Evolutionary conservation across 495 filamentous ascomycete species (phyloP).

Genomic region (Neohortaea acidophila): DNA sequence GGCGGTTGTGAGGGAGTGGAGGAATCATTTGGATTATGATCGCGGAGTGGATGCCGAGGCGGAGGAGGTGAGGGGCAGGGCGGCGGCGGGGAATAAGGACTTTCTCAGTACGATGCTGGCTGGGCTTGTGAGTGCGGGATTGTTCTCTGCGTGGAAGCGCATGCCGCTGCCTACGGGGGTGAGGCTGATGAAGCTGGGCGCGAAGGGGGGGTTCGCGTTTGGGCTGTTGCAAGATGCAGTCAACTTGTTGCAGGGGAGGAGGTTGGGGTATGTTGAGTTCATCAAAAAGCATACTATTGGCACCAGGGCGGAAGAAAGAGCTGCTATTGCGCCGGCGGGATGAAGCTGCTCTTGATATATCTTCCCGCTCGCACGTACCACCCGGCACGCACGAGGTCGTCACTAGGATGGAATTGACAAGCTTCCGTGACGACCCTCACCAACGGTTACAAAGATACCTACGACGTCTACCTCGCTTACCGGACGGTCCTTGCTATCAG

Average conservation of each 20-base stretch:
- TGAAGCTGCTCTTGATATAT: too few relatives aligned
- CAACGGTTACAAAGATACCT: too few relatives aligned
- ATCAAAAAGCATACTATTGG: constrained; percentile 7
- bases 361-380: too few relatives aligned
- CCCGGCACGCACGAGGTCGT: too few relatives aligned
- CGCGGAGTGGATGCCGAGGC: constrained; percentile 10
- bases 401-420: too few relatives aligned
- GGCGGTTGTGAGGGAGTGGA: constrained; percentile 12
- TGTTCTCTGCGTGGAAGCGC: constrained; percentile 72
- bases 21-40: neutral
- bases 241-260: constrained; percentile 47
- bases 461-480: too few relatives aligned
- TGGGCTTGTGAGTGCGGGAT: constrained; percentile 64
- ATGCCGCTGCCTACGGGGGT: constrained; percentile 72
- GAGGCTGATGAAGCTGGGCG: constrained; percentile 63
- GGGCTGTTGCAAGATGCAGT: constrained; percentile 67
- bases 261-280: constrained; percentile 54
- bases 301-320: neutral
- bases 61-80: constrained; percentile 11
- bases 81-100: constrained; percentile 53
- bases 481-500: too few relatives aligned
- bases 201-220: constrained; percentile 62
- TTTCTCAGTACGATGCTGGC: constrained; percentile 63
- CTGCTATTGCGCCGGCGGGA: neutral
- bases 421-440: too few relatives aligned